Percentiles rank a stretch among this genome's conserved stretches.
Evolutionary conservation across 139 green algal genomes (phyloP).

Genomic region (Auxenochlorella pyrenoidosa): DNA sequence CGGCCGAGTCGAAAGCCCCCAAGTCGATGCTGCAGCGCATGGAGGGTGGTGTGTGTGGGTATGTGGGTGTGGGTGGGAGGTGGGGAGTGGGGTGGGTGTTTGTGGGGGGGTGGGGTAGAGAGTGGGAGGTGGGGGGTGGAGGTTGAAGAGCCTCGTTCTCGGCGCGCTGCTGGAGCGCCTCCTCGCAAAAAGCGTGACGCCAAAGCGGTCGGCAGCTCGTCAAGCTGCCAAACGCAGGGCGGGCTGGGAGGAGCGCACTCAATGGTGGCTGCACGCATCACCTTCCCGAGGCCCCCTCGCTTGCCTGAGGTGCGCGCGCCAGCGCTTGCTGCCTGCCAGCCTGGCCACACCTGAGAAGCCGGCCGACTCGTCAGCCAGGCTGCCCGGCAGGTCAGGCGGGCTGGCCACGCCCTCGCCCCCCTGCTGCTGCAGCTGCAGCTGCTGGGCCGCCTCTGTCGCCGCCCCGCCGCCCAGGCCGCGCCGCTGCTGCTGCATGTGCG

Average conservation of each 20-base stretch:
- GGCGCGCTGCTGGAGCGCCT: too few species aligned
- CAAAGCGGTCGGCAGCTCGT: too few species aligned
- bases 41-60: background rate
- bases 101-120: too few species aligned
- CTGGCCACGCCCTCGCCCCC: background rate
- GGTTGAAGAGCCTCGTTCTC: too few species aligned
- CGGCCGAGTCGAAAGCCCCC: slow-evolving; percentile 19
- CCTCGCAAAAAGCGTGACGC: too few species aligned
- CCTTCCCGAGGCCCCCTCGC: background rate
- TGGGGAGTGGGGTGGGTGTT: too few species aligned
- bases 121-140: background rate
- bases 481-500: background rate
- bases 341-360: slow-evolving; percentile 7
- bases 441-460: background rate
- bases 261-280: too few species aligned
- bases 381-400: background rate
- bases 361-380: background rate
- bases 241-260: too few species aligned
- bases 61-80: background rate
- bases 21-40: slow-evolving; percentile 32
- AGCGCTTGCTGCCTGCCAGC: background rate
- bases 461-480: background rate
- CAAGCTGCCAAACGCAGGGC: too few species aligned
- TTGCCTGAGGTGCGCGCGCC: background rate
- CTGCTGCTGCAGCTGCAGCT: background rate